Base-by-base conservation (phyloP, 2,329 filamentous ascomycete species). In the Stylonectria norvegica region DNA sequence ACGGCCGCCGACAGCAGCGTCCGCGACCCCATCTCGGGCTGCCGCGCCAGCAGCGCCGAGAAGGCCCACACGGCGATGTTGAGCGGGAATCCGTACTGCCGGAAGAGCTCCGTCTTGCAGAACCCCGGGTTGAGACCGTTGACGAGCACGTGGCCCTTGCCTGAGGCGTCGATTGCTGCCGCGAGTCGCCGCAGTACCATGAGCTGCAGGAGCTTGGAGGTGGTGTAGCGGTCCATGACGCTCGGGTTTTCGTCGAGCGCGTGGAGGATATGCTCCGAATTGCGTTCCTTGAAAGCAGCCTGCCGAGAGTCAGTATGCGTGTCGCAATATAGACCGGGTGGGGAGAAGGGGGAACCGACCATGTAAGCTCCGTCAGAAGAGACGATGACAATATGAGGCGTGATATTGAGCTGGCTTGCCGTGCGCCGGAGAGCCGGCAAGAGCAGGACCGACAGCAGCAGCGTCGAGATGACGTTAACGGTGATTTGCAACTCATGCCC, bases 391-490 rank as follows among this genome's bases (percentile, higher is more conserved):
- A 74, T 38, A 15, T 61, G 60, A 11, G 69, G 65, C 34, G 47
- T 51, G 5, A 60, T 42, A 11, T 65, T 66, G 37, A 57, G 54
- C 38, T 47, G 52, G 4, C 37, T 50, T 2, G 63, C 65, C 7
- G 65, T 66, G 10, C 54, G 54, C 15, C 62, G 60, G 48, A 77
- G 46, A 17, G 55, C 49, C 2, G 72, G 72, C 15, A 77, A 52
- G 15, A 73, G 47, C 35, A 67, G 45, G 9, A 75, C 29, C 0
- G 65, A 64, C 38, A 76, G 58, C 19, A 76, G 55, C 23, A 70
- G 67, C 0, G 69, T 75, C 3, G 63, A 63, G 23, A 76, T 56
- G 14, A 74, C 66, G 48, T 76, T 76, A 32, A 75, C 63, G 4
- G 66, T 68, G 34, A 74, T 52, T 19, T 59, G 66, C 11, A 50